Conservation (phyloP, 1,139 yeast species). For the Meyerozyma sp. region DNA sequence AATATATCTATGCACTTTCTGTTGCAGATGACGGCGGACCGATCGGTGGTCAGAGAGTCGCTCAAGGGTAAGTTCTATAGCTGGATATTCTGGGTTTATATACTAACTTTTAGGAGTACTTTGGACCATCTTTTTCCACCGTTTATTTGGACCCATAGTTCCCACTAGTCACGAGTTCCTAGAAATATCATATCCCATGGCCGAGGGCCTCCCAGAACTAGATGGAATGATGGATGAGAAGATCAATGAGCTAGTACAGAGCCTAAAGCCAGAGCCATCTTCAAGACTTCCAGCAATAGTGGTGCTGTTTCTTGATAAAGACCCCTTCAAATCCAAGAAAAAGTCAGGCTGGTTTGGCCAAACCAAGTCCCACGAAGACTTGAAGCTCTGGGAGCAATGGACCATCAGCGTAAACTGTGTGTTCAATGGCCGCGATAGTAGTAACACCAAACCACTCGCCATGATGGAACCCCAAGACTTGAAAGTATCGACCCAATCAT, state of each 20-base stretch:
- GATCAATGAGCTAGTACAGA: constrained; percentile 30
- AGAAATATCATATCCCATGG: constrained; percentile 42
- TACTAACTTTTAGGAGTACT: constrained; percentile 44
- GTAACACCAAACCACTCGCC: constrained; percentile 4
- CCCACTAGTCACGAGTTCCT: constrained; percentile 48
- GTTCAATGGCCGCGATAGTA: constrained; percentile 3
- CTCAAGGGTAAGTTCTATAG: constrained; percentile 34
- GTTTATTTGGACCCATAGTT: constrained; percentile 62
- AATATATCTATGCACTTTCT: constrained; percentile 31
- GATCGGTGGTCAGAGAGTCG: constrained; percentile 40
- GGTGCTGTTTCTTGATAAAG: constrained; percentile 25
- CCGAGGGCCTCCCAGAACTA: constrained; percentile 35
- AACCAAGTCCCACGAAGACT: constrained; percentile 19
- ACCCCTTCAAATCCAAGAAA: constrained; percentile 25
- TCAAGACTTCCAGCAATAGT: constrained; percentile 18
- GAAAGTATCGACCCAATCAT: constrained; percentile 26
- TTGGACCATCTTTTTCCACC: constrained; percentile 64
- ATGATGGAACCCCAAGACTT: neutral
- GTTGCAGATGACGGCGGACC: constrained; percentile 33
- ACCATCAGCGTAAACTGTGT: constrained; percentile 30
- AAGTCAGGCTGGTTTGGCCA: constrained; percentile 42
- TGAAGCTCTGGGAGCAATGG: constrained; percentile 42
- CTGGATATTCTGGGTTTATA: neutral
- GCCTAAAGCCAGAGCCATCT: constrained; percentile 8
- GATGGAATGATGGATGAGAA: constrained; percentile 40